Evolutionary conservation across 305 asterid genomes (phyloP).

Genomic region (Fraxinus ornus): DNA sequence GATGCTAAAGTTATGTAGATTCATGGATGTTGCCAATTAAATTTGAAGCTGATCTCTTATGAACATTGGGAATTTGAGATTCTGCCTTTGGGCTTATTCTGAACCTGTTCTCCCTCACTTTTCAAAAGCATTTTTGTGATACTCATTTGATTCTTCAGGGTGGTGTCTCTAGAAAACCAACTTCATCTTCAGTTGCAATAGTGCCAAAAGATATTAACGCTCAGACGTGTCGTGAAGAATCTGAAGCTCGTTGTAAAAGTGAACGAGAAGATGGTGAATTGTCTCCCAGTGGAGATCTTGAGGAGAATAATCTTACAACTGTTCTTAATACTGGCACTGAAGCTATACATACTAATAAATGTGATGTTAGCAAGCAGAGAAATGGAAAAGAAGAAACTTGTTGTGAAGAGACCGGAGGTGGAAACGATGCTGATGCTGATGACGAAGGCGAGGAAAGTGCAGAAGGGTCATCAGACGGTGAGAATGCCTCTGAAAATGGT

Average conservation of each 20-base stretch:
- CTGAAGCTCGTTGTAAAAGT: conserved; percentile 34
- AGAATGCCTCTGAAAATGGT: conserved; percentile 71
- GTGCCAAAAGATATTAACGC: conserved; percentile 35
- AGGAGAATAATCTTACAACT: conserved; percentile 43
- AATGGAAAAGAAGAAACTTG: conserved; percentile 33
- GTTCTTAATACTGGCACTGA: conserved; percentile 32
- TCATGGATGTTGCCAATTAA: conserved; percentile 2
- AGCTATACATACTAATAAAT: conserved; percentile 34
- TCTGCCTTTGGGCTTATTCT: conserved; percentile 23
- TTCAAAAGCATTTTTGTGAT: conserved; percentile 6
- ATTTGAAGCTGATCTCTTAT: conserved; percentile 6
- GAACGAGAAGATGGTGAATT: conserved; percentile 80
- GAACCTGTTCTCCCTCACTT: conserved; percentile 10
- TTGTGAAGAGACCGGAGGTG: conserved; percentile 42
- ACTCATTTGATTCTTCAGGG: conserved; percentile 42
- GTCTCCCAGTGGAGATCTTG: conserved; percentile 60
- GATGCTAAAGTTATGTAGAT: conserved; percentile 2
- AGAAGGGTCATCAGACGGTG: conserved; percentile 68
- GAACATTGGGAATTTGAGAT: conserved; percentile 10
- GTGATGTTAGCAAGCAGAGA: conserved; percentile 34
- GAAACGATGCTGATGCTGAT: conserved; percentile 50
- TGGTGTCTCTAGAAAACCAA: conserved; percentile 32
- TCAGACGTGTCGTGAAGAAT: conserved; percentile 41
- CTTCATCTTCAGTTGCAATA: conserved; percentile 32
- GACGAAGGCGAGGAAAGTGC: conserved; percentile 67